These are phyloP conservation scores for Testicularia cyperi DNA, from an alignment of 1,284 basidiomycete species.

Conservation along the genomic window DNA sequence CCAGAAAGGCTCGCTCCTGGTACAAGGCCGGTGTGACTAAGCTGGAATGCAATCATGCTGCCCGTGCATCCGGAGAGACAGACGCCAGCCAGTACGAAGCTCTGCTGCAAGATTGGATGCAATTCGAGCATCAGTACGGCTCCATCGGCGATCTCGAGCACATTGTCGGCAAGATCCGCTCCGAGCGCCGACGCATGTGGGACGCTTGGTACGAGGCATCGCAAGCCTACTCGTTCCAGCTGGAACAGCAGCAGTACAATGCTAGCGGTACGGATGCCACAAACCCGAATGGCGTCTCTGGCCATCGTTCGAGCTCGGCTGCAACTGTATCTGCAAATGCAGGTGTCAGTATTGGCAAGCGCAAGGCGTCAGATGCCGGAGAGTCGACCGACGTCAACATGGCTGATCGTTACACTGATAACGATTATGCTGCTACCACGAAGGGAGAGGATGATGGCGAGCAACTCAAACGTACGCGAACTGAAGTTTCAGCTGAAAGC, in stretches of 20 bases:
- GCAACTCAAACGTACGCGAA: constrained; percentile 10
- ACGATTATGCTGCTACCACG: background rate
- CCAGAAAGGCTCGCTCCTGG: constrained; percentile 38
- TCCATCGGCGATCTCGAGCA: constrained; percentile 70
- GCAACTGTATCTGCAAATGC: too few species aligned
- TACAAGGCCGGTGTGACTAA: constrained; percentile 34
- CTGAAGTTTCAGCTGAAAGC: constrained; percentile 37
- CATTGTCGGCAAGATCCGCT: constrained; percentile 61
- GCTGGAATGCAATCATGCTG: constrained; percentile 13
- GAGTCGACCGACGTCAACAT: too few species aligned
- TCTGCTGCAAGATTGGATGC: constrained; percentile 81
- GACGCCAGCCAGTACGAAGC: constrained; percentile 63
- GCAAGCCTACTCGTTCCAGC: constrained; percentile 64
- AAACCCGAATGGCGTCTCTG: too few species aligned
- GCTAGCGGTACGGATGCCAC: too few species aligned
- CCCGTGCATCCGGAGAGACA: constrained; percentile 1
- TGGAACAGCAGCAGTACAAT: constrained; percentile 61
- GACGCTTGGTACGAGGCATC: constrained; percentile 42
- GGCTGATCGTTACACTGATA: too few species aligned
- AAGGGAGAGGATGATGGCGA: constrained; percentile 3
- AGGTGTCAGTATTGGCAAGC: too few species aligned
- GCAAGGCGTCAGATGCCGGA: too few species aligned
- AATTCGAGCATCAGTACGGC: constrained; percentile 83
- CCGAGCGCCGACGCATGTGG: constrained; percentile 66
- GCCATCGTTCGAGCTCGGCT: too few species aligned